Evolutionary conservation across 441 rosid genomes (phyloP).

Genomic region (Adansonia rubrostipa): DNA sequence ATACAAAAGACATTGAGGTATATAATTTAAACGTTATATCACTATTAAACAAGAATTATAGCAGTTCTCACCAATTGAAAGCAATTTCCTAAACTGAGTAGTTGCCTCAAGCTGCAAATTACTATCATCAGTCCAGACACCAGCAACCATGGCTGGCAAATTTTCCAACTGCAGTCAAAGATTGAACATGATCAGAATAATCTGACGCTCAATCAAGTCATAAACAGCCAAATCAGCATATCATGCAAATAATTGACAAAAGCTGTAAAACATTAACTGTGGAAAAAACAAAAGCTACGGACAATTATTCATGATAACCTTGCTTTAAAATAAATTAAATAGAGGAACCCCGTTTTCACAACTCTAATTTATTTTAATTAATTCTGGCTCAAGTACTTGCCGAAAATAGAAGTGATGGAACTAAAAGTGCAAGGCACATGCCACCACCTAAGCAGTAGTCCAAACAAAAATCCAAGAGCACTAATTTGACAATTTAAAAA

Average conservation of each 20-base stretch:
- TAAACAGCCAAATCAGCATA: not conserved
- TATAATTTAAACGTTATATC: not conserved
- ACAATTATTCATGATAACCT: too few relatives aligned
- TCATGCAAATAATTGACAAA: not conserved
- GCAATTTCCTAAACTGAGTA: conserved; percentile 79
- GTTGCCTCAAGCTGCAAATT: conserved; percentile 75
- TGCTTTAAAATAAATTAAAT: too few relatives aligned
- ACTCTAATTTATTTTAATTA: too few relatives aligned
- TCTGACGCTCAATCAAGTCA: not conserved
- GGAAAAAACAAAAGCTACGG: not conserved
- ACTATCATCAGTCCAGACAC: conserved; percentile 68
- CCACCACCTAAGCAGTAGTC: too few relatives aligned
- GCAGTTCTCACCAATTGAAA: conserved; percentile 68
- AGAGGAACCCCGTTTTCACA: too few relatives aligned
- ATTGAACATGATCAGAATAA: conserved; percentile 2
- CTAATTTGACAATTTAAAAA: too few relatives aligned
- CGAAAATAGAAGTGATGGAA: too few relatives aligned
- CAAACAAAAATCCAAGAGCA: too few relatives aligned
- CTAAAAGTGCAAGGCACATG: too few relatives aligned
- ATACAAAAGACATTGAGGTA: not conserved
- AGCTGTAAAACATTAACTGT: not conserved
- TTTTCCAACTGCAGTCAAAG: conserved; percentile 68
- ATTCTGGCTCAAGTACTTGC: too few relatives aligned
- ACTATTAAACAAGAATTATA: not conserved
- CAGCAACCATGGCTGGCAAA: conserved; percentile 72